Evolutionary conservation across 2,329 filamentous ascomycete species (phyloP).

Genomic region (Ophiostoma piceae): DNA sequence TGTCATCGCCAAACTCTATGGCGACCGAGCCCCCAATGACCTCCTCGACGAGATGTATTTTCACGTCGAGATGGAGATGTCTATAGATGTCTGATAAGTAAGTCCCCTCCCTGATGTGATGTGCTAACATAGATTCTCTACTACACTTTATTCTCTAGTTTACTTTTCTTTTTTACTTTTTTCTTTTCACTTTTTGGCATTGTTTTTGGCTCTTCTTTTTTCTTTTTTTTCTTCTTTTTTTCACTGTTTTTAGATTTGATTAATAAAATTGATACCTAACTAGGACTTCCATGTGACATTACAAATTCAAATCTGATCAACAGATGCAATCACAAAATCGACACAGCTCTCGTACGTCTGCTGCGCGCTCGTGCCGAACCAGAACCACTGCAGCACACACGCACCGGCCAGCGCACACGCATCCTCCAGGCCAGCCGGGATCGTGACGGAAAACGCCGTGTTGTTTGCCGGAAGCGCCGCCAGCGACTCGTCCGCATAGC

Average conservation of each 20-base stretch:
- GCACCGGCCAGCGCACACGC: slow-evolving; percentile 33
- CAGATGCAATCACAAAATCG: slow-evolving; percentile 34
- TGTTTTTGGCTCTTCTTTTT: not conserved
- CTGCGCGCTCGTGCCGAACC: slow-evolving; percentile 36
- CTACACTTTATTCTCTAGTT: not conserved
- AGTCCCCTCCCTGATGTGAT: not conserved
- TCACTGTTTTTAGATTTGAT: not conserved
- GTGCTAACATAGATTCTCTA: not conserved
- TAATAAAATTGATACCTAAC: not conserved
- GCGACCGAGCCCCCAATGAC: slow-evolving; percentile 1
- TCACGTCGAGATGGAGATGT: not conserved
- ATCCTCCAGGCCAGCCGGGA: slow-evolving; percentile 32
- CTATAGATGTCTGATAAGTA: not conserved
- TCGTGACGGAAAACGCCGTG: slow-evolving; percentile 41
- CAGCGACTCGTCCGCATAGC: slow-evolving; percentile 47
- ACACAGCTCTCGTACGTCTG: slow-evolving; percentile 41
- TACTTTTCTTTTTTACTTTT: not conserved
- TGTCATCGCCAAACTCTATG: slow-evolving; percentile 12
- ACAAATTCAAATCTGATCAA: not conserved
- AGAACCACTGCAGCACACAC: slow-evolving; percentile 45
- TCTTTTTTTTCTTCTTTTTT: not conserved
- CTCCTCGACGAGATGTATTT: not conserved
- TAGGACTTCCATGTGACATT: not conserved
- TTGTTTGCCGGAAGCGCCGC: slow-evolving; percentile 39
- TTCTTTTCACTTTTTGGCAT: not conserved